A percentile compares a stretch with the other conserved stretches of the same genome.
Conservation (phyloP, 2,329 filamentous ascomycete genomes). For the Nigrospora osmanthi region DNA sequence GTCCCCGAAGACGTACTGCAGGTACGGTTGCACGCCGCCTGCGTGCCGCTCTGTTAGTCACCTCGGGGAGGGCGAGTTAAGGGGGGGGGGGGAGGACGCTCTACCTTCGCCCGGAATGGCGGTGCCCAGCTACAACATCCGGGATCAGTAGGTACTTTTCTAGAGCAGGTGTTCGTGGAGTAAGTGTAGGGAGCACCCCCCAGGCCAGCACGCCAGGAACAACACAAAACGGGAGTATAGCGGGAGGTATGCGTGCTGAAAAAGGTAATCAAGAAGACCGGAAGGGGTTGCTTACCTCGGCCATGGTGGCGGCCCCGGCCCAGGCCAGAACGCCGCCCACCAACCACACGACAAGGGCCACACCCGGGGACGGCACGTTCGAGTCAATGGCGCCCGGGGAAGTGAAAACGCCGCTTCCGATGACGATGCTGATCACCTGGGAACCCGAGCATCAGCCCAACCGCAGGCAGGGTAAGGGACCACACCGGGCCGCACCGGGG, state of each 20-base stretch:
- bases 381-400: slow-evolving; percentile 56
- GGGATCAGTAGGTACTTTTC: no score
- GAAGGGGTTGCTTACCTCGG: no score
- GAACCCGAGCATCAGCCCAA: no score
- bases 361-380: slow-evolving; percentile 54
- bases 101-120: slow-evolving; percentile 52
- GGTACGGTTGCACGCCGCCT: slow-evolving; percentile 56
- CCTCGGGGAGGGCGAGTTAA: no score
- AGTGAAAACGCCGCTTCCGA: slow-evolving; percentile 58
- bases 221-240: no score
- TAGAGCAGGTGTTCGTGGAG: no score
- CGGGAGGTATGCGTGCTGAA: no score
- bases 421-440: slow-evolving; percentile 46
- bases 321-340: slow-evolving; percentile 54
- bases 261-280: no score
- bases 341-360: slow-evolving; percentile 51
- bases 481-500: no score
- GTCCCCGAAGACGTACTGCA: slow-evolving; percentile 54
- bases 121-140: slow-evolving; percentile 53
- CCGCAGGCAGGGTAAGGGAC: no score
- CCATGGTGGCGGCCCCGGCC: slow-evolving; percentile 55
- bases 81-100: slow-evolving; percentile 2
- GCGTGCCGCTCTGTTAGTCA: not conserved
- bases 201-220: no score
- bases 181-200: no score